A percentile compares a stretch with the other conserved stretches of the same genome.
These are phyloP conservation scores for Aspergillus glaucus DNA, from an alignment of 2,329 filamentous ascomycete species.

Conservation along the genomic window DNA sequence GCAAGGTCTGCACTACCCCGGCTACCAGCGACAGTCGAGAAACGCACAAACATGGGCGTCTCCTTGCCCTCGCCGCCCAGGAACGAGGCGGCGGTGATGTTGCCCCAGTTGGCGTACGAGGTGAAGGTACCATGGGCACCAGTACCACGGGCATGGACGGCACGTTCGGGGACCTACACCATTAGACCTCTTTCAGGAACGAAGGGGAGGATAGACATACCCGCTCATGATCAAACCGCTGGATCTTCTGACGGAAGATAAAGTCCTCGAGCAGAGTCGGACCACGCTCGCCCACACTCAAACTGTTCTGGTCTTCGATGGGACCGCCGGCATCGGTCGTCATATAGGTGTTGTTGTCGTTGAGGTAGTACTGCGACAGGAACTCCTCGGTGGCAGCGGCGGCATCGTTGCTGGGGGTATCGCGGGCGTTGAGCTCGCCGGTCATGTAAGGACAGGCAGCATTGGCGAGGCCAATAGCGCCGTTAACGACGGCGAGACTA, in stretches of 20 bases:
- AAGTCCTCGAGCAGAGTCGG: conserved; percentile 67
- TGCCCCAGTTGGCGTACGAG: conserved; percentile 60
- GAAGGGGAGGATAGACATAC: conserved; percentile 36
- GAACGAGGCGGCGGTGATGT: conserved; percentile 64
- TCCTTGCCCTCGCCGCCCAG: conserved; percentile 52
- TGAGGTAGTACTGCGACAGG: conserved; percentile 40
- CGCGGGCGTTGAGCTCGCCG: conserved; percentile 23
- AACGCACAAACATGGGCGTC: conserved; percentile 62
- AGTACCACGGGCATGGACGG: conserved; percentile 64
- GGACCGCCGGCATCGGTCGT: conserved; percentile 65
- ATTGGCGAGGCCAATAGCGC: conserved; percentile 28
- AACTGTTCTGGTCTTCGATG: conserved; percentile 59
- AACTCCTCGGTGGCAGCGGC: conserved; percentile 32
- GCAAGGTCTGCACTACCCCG: conserved; percentile 64
- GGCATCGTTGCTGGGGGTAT: conserved; percentile 15
- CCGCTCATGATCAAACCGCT: conserved; percentile 64
- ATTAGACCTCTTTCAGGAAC: no score
- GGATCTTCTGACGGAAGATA: conserved; percentile 66
- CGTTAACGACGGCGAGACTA: conserved; percentile 15
- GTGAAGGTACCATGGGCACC: conserved; percentile 65
- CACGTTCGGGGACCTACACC: conserved; percentile 52
- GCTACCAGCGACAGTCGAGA: conserved; percentile 67
- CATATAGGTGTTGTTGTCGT: conserved; percentile 51
- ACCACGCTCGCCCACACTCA: conserved; percentile 61
- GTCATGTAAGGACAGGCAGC: conserved; percentile 39